Evolutionary conservation across 2,329 filamentous ascomycete species (phyloP).

Genomic region (Myriosclerotinia scirpicola): DNA sequence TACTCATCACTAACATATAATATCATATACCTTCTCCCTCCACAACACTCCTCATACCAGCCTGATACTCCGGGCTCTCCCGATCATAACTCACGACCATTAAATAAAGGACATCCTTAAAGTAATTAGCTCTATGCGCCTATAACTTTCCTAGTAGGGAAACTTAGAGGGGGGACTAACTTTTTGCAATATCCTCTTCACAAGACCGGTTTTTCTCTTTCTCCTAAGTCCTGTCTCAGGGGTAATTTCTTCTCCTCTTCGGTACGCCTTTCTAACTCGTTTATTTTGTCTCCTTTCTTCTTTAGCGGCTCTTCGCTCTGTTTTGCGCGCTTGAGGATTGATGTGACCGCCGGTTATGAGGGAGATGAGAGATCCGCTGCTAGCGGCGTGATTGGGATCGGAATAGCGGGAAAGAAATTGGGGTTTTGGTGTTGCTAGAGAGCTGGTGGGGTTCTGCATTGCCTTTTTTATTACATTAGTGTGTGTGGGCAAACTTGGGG

Average conservation of each 20-base stretch:
- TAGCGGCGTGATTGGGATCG: slow-evolving; percentile 53
- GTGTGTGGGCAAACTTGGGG: neutral
- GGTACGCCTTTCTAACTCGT: slow-evolving; percentile 19
- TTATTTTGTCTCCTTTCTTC: slow-evolving; percentile 16
- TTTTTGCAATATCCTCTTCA: slow-evolving; percentile 40
- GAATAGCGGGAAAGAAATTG: slow-evolving; percentile 50
- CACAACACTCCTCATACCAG: slow-evolving; percentile 10
- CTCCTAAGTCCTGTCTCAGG: slow-evolving; percentile 25
- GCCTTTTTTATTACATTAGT: slow-evolving; percentile 10
- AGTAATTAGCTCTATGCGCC: slow-evolving; percentile 13
- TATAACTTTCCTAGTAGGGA: neutral
- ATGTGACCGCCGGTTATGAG: slow-evolving; percentile 49
- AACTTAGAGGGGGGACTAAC: slow-evolving; percentile 26
- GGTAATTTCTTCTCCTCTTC: slow-evolving; percentile 25
- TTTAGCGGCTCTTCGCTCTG: neutral
- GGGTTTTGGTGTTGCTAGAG: slow-evolving; percentile 41
- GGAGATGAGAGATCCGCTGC: slow-evolving; percentile 49
- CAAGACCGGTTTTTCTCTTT: slow-evolving; percentile 26
- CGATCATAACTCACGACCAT: slow-evolving; percentile 47
- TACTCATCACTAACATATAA: too few species aligned
- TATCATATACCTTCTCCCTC: neutral
- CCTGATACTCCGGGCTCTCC: slow-evolving; percentile 7
- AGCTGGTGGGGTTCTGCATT: slow-evolving; percentile 44
- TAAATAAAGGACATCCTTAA: slow-evolving; percentile 50
- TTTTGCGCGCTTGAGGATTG: slow-evolving; percentile 29